These are phyloP conservation scores for Aspergillus ostianus DNA, from an alignment of 495 filamentous ascomycete genomes.

Conservation along the genomic window DNA sequence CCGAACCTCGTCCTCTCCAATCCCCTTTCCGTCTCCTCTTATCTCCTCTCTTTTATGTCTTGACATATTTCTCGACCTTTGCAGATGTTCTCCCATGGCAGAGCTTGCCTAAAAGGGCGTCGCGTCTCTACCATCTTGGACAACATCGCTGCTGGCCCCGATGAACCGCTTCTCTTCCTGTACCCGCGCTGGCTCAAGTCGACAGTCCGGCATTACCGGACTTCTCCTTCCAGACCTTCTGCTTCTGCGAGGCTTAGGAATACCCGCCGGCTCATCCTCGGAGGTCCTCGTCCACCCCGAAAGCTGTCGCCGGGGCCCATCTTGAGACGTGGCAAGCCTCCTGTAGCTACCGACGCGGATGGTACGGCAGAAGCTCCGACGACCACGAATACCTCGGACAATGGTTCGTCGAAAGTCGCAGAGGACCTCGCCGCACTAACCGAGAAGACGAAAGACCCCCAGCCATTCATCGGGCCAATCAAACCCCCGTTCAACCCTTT, in stretches of 20 bases:
- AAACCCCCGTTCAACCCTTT: no score
- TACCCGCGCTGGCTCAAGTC: constrained; percentile 45
- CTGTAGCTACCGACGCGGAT: background rate
- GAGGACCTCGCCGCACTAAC: no score
- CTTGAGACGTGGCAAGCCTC: constrained; percentile 17
- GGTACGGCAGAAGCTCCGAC: background rate
- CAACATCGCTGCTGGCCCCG: constrained; percentile 33
- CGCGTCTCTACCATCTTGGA: constrained; percentile 38
- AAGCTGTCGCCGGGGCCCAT: constrained; percentile 20
- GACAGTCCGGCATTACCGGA: constrained; percentile 23
- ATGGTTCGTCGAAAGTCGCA: background rate
- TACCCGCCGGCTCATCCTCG: background rate
- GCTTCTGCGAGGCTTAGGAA: constrained; percentile 1
- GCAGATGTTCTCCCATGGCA: constrained; percentile 43
- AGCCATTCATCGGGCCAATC: no score
- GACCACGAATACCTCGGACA: background rate
- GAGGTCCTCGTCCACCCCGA: constrained; percentile 1
- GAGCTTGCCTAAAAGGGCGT: constrained; percentile 41
- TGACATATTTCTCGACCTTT: constrained; percentile 17
- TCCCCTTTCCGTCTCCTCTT: constrained; percentile 9
- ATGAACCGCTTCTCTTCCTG: constrained; percentile 47
- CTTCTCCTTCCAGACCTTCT: constrained; percentile 20
- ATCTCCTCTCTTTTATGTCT: constrained; percentile 14
- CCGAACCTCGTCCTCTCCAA: background rate
- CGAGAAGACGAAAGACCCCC: no score